Base-by-base conservation (phyloP, 805 yeast species). In the Tetrapisispora iriomotensis region DNA sequence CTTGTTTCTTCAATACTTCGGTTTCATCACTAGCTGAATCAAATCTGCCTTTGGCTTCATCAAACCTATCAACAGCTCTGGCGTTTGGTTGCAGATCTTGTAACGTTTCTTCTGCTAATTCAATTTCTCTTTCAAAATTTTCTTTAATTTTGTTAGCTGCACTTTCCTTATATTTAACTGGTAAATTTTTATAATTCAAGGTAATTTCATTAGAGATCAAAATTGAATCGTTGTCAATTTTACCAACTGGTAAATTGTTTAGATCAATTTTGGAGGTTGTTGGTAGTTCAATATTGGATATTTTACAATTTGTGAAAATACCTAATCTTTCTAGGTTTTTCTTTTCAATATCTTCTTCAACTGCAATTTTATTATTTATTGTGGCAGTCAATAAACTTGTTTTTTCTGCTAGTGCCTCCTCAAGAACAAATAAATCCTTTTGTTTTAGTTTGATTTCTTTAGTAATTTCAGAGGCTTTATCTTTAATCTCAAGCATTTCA, bases 51-150 rank as follows among this genome's bases (percentile, higher is more conserved):
- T 81, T 78, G 8, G 82, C 83, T 38, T 82, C 87, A 26, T 66
- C 70, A 32, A 85, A 70, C 50, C 95, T 70, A 38, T 83, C 94
- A 23, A 73, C 64, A 0, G 96, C 95, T 47, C 81, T 82, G 28
- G 77, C 67, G 57, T 86, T 86, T n/a, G 96, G 95, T 24, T 84
- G 77, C 50, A 86, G 36, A 40, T 49, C 35, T 34, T 57, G 49
- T 38, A 65, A 43, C 33, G 52, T 57, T 38, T 62, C 63, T 23
- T 60, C 54, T 8, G 61, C 44, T 3, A 54, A 62, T n/a, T 54
- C 53, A 8, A 75, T 66, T 32, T 62, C 63, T 1, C 53, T 56
- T 10, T 60, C 69, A 42, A 67, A 65, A 8, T 66, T 64, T 19
- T 49, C 41, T 22, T 56, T 55, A 15, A 62, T 49, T 3, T 52